phyloP scores from a whole-genome alignment of 768 basidiomycete genomes.

The Udeniomyces megalosporus region DNA sequence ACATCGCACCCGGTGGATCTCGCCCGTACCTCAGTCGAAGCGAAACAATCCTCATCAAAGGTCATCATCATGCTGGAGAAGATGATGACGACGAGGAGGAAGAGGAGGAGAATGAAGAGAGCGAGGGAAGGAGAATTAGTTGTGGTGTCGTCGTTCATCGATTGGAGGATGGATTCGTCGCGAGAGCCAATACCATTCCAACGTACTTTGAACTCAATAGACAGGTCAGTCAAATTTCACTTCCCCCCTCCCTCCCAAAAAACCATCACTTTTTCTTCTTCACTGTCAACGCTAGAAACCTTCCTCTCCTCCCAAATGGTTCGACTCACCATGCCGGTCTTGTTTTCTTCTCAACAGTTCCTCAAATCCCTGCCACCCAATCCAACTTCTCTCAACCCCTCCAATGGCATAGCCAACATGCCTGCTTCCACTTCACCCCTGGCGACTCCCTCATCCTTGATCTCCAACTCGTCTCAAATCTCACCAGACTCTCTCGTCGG shows the following conservation, averaged over 20 bases:
- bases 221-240: slow-evolving; percentile 37
- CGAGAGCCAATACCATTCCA: slow-evolving; percentile 59
- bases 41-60: not conserved
- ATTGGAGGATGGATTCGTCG: slow-evolving; percentile 40
- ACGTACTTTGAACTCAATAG: slow-evolving; percentile 67
- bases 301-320: not conserved
- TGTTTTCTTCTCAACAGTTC: slow-evolving; percentile 9
- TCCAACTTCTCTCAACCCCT: not conserved
- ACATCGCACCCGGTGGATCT: not conserved
- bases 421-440: not conserved
- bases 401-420: not conserved
- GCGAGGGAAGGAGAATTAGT: slow-evolving; percentile 30
- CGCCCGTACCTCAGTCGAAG: not conserved
- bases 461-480: slow-evolving; percentile 67
- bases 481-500: slow-evolving; percentile 69
- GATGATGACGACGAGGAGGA: slow-evolving; percentile 6
- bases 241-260: not conserved
- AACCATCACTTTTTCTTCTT: not conserved
- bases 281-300: not conserved
- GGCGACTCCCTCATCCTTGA: slow-evolving; percentile 28
- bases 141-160: slow-evolving; percentile 50
- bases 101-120: slow-evolving; percentile 18
- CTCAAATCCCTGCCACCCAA: slow-evolving; percentile 19
- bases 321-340: too few relatives aligned
- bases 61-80: not conserved